These are phyloP conservation scores for Albatrellus ellisii DNA, from an alignment of 768 basidiomycete species.

Conservation along the genomic window DNA sequence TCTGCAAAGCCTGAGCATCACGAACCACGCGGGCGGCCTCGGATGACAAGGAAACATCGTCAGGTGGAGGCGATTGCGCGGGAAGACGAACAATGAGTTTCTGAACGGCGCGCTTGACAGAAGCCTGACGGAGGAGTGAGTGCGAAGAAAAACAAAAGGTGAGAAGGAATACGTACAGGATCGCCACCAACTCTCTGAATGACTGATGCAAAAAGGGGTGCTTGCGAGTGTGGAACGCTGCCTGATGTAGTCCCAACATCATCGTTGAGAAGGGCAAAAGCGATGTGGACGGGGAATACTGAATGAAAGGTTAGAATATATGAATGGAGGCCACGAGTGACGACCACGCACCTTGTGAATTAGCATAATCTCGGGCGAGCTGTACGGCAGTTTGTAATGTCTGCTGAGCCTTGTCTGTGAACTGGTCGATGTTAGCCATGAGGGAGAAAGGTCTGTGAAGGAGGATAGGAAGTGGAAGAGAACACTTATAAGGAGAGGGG, in stretches of 20 bases:
- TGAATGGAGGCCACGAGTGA: not conserved
- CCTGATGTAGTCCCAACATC: slow-evolving; percentile 26
- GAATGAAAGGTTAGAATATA: slow-evolving; percentile 2
- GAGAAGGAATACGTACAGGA: slow-evolving; percentile 34
- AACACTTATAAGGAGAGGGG: too few relatives aligned
- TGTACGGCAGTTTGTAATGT: slow-evolving; percentile 61
- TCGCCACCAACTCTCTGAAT: slow-evolving; percentile 81
- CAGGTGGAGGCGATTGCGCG: slow-evolving; percentile 74
- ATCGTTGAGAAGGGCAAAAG: slow-evolving; percentile 70
- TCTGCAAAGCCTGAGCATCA: slow-evolving; percentile 62
- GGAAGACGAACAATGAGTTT: slow-evolving; percentile 73
- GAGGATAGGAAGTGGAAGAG: not conserved
- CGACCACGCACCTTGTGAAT: slow-evolving; percentile 52
- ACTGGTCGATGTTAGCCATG: slow-evolving; percentile 51
- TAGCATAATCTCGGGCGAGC: slow-evolving; percentile 72
- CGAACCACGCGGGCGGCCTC: slow-evolving; percentile 49
- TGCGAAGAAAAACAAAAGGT: not conserved
- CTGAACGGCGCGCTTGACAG: slow-evolving; percentile 60
- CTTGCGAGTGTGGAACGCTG: slow-evolving; percentile 19
- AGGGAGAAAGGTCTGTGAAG: slow-evolving; percentile 7
- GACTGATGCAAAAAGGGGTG: slow-evolving; percentile 64
- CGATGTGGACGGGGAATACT: slow-evolving; percentile 81
- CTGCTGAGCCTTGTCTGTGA: slow-evolving; percentile 76
- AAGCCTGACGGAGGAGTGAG: slow-evolving; percentile 22
- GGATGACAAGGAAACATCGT: slow-evolving; percentile 55